Percentiles rank a stretch among this genome's conserved stretches.
Conservation (phyloP, 768 basidiomycete genomes). For the Nidularia sp. region DNA sequence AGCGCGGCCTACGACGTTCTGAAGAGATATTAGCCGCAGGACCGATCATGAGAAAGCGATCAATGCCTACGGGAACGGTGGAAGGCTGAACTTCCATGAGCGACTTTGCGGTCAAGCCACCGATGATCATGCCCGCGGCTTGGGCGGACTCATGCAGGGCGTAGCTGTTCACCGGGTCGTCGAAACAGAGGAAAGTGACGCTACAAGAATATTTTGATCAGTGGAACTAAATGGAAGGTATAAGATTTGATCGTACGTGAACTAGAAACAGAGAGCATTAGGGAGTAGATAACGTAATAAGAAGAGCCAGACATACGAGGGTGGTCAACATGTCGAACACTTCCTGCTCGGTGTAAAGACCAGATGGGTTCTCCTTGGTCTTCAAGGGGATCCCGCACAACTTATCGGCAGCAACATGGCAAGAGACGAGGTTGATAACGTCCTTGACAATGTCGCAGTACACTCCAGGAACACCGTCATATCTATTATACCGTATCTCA, state of each 20-base stretch:
- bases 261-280: background rate
- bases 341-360: slow-evolving; percentile 42
- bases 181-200: slow-evolving; percentile 19
- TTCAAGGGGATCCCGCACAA: slow-evolving; percentile 41
- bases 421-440: slow-evolving; percentile 39
- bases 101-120: slow-evolving; percentile 24
- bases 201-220: slow-evolving; percentile 4
- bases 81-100: slow-evolving; percentile 18
- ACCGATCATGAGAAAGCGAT: background rate
- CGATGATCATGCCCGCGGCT: slow-evolving; percentile 23
- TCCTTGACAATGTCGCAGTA: slow-evolving; percentile 43
- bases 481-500: slow-evolving; percentile 6
- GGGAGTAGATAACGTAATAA: background rate
- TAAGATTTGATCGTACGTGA: background rate
- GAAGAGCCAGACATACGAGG: slow-evolving; percentile 18
- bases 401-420: slow-evolving; percentile 29
- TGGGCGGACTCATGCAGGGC: slow-evolving; percentile 20
- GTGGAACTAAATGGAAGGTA: background rate
- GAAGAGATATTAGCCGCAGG: background rate
- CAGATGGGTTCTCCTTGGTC: slow-evolving; percentile 37
- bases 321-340: slow-evolving; percentile 38
- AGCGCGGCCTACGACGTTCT: slow-evolving; percentile 24
- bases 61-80: slow-evolving; percentile 17
- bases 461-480: slow-evolving; percentile 24
- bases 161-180: slow-evolving; percentile 28